A percentile compares a stretch with the other conserved stretches of the same genome.
These are phyloP conservation scores for Solanum tarapatanum DNA, from an alignment of 257 asterid genomes.

Conservation along the genomic window DNA sequence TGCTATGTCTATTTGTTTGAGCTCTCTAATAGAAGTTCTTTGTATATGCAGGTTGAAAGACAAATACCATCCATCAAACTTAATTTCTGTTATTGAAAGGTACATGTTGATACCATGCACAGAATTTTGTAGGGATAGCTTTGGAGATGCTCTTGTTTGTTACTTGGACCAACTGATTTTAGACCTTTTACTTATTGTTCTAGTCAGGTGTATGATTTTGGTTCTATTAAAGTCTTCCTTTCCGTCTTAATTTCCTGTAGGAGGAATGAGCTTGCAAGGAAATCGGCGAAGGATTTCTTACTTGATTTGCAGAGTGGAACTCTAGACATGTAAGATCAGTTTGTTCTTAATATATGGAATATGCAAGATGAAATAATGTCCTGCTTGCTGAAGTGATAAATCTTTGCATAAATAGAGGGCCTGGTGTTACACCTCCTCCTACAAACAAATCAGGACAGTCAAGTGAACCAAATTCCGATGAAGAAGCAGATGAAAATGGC, in stretches of 20 bases:
- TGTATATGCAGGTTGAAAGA: slow-evolving; percentile 73
- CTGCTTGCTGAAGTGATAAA: slow-evolving; percentile 1
- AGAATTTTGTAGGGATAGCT: background rate
- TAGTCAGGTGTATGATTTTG: background rate
- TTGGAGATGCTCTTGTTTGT: background rate
- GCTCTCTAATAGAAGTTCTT: slow-evolving; percentile 8
- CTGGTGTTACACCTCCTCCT: slow-evolving; percentile 50
- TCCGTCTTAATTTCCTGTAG: slow-evolving; percentile 21
- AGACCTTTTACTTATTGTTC: background rate
- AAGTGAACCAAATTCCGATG: slow-evolving; percentile 66
- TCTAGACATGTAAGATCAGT: slow-evolving; percentile 60
- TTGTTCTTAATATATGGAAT: background rate
- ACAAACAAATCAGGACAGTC: slow-evolving; percentile 59
- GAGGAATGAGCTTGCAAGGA: slow-evolving; percentile 78
- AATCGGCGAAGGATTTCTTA: slow-evolving; percentile 74
- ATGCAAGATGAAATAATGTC: background rate
- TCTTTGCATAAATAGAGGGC: slow-evolving; percentile 55
- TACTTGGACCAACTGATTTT: background rate
- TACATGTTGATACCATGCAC: slow-evolving; percentile 7
- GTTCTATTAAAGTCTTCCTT: background rate
- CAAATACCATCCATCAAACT: slow-evolving; percentile 90
- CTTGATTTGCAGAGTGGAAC: slow-evolving; percentile 85
- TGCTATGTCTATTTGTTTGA: background rate
- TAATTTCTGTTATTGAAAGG: slow-evolving; percentile 82
- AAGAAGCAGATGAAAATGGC: slow-evolving; percentile 60